phyloP scores from a whole-genome alignment of 495 filamentous ascomycete species.

The Hypoxylon subgilvum region DNA sequence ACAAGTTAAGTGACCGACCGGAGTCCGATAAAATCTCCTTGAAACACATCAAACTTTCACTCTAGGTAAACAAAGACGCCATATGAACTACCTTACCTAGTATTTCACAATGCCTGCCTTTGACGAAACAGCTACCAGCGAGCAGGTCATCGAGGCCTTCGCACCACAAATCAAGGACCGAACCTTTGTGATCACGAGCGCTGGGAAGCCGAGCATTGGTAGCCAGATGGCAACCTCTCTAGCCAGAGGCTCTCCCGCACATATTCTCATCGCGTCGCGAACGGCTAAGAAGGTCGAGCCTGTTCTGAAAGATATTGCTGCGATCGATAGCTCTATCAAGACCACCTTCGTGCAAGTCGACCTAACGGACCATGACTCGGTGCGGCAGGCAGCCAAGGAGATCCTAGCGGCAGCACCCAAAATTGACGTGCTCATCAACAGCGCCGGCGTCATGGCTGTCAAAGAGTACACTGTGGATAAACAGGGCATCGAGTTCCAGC shows the following conservation, averaged over 20 bases:
- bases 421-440: constrained; percentile 73
- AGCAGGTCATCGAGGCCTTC: constrained; percentile 54
- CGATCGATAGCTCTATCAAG: constrained; percentile 45
- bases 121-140: no score
- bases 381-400: constrained; percentile 55
- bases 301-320: constrained; percentile 47
- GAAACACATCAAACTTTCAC: no score
- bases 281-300: constrained; percentile 47
- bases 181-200: constrained; percentile 57
- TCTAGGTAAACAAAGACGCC: no score
- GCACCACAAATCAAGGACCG: constrained; percentile 40
- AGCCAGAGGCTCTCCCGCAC: constrained; percentile 46
- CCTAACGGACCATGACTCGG: constrained; percentile 53
- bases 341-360: constrained; percentile 54
- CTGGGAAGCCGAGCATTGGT: constrained; percentile 52
- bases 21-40: no score
- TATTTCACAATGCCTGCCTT: no score
- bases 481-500: constrained; percentile 59
- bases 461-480: constrained; percentile 48
- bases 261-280: constrained; percentile 52
- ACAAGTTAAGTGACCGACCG: no score
- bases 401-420: constrained; percentile 56
- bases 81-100: no score
- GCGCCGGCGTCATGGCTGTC: constrained; percentile 68
- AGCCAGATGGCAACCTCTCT: constrained; percentile 50